Evolutionary conservation across 345 rosid genomes (phyloP).

Genomic region (Salix viminalis): DNA sequence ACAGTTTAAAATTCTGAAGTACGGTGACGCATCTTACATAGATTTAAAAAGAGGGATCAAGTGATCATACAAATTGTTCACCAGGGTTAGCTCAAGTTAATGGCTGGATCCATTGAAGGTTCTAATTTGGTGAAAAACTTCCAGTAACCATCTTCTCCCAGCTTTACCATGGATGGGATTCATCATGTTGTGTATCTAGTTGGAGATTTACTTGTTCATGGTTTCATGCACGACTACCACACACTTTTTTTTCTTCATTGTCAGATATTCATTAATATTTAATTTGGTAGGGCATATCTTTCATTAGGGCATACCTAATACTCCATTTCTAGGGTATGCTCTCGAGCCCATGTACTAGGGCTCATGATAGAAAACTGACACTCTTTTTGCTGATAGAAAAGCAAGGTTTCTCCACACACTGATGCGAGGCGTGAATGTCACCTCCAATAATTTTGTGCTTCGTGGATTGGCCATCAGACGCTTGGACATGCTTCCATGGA

Average conservation of each 20-base stretch:
- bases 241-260: background rate
- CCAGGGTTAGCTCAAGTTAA: background rate
- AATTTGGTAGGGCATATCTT: constrained; percentile 8
- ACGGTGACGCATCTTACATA: background rate
- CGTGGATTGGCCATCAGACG: background rate
- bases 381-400: background rate
- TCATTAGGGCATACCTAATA: constrained; percentile 10
- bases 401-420: background rate
- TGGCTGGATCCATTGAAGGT: background rate
- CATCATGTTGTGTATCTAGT: background rate
- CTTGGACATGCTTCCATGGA: background rate
- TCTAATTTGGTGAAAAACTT: background rate
- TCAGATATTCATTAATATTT: background rate
- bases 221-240: constrained; percentile 30
- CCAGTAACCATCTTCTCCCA: background rate
- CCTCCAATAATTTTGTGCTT: background rate
- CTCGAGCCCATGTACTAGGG: constrained; percentile 10
- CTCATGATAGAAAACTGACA: constrained; percentile 43
- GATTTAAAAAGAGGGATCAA: too few relatives aligned
- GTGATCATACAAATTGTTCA: background rate
- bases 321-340: background rate
- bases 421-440: background rate
- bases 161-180: background rate
- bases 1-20: background rate
- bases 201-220: constrained; percentile 16